phyloP scores from a whole-genome alignment of 163 green algal genomes.

The Botryococcus braunii region DNA sequence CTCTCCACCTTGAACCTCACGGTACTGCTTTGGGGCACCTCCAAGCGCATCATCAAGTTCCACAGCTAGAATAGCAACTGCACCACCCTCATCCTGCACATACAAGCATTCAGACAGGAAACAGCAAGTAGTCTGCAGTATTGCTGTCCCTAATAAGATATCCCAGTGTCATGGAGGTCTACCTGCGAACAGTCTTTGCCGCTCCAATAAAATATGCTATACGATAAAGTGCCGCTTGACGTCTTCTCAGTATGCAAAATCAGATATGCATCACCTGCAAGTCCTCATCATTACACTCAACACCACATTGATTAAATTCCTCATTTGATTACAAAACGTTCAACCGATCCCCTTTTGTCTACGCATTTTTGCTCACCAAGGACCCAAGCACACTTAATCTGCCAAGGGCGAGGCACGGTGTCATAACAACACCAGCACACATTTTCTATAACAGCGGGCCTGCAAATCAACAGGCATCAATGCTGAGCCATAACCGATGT shows the following conservation, averaged over 20 bases:
- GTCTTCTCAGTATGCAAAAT: not conserved
- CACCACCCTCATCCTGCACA: constrained; percentile 3
- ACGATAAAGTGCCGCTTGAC: not conserved
- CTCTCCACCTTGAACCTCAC: constrained; percentile 1
- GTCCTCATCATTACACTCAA: not conserved
- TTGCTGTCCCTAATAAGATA: not conserved
- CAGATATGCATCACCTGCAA: constrained; percentile 4
- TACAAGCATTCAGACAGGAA: too few species aligned
- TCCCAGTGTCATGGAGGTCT: not conserved
- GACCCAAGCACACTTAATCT: too few species aligned
- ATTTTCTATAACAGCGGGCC: too few species aligned
- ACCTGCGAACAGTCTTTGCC: constrained; percentile 5
- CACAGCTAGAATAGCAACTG: constrained; percentile 2
- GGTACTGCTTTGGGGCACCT: not conserved
- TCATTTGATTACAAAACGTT: not conserved
- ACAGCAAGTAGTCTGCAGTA: not conserved
- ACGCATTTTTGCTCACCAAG: too few species aligned
- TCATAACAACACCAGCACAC: too few species aligned
- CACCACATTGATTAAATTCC: not conserved
- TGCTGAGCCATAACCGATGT: too few species aligned
- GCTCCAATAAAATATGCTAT: constrained; percentile 1
- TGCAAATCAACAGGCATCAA: too few species aligned
- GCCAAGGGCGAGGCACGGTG: too few species aligned
- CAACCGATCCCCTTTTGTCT: not conserved
- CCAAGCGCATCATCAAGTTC: constrained; percentile 3